These are phyloP conservation scores for Cryptococcus maquisensis DNA, from an alignment of 1,284 basidiomycete species.

Conservation along the genomic window DNA sequence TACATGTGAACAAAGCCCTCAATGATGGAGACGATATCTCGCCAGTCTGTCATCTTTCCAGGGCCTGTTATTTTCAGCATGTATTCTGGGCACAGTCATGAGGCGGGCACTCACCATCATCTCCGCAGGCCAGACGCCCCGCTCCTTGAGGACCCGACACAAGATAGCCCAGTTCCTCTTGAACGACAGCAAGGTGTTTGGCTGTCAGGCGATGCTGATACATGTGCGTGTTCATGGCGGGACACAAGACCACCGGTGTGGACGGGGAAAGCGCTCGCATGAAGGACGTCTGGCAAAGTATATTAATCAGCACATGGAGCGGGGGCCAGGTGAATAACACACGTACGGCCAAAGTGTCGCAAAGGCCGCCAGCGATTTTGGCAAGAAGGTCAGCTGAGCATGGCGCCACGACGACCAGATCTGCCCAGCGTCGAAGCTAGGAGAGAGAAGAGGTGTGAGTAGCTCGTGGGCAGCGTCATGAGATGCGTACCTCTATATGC, in stretches of 20 bases:
- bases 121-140: constrained; percentile 76
- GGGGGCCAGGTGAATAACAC: not conserved
- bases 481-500: constrained; percentile 69
- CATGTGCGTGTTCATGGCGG: constrained; percentile 99
- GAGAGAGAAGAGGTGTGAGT: not conserved
- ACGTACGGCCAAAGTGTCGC: constrained; percentile 82
- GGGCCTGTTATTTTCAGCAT: constrained; percentile 57
- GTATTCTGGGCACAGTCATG: not conserved
- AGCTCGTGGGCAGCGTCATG: not conserved
- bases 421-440: constrained; percentile 85
- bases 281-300: constrained; percentile 68
- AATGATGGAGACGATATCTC: not conserved
- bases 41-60: constrained; percentile 92
- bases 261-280: constrained; percentile 77
- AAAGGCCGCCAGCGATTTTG: constrained; percentile 82
- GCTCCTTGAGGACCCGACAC: constrained; percentile 65
- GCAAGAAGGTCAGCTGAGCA: constrained; percentile 93
- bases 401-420: constrained; percentile 87
- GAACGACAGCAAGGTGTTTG: constrained; percentile 67
- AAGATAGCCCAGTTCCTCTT: constrained; percentile 69
- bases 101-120: constrained; percentile 63
- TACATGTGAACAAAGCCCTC: not conserved
- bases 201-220: constrained; percentile 89
- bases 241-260: constrained; percentile 83
- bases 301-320: not conserved